These are phyloP conservation scores for Coemansia sp. DNA, from an alignment of 192 early-diverging fungal genomes.

Conservation along the genomic window DNA sequence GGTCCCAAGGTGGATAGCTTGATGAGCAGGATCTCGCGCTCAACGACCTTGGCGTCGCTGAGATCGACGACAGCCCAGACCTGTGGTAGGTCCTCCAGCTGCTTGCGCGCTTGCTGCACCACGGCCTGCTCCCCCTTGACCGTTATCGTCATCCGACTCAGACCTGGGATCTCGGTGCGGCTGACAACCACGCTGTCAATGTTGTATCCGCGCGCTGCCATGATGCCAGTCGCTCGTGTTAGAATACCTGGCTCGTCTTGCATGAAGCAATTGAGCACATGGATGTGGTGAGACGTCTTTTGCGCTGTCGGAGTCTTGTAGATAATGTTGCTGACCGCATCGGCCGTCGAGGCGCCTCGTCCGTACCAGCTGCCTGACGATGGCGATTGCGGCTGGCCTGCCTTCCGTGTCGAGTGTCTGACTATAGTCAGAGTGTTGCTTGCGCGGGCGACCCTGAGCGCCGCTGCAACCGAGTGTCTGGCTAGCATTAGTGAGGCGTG, in stretches of 20 bases:
- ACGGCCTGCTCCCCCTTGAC: slow-evolving; percentile 78
- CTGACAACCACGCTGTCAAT: slow-evolving; percentile 97
- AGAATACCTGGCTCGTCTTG: slow-evolving; percentile 84
- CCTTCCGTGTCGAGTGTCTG: slow-evolving; percentile 13
- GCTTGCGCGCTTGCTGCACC: slow-evolving; percentile 89
- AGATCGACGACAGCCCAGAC: slow-evolving; percentile 98
- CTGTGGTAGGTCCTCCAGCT: slow-evolving; percentile 92
- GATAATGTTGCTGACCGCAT: slow-evolving; percentile 49
- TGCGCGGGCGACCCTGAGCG: slow-evolving; percentile 18
- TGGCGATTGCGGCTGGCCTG: slow-evolving; percentile 6
- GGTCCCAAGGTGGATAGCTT: slow-evolving; percentile 88
- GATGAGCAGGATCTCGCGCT: slow-evolving; percentile 91
- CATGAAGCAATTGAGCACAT: slow-evolving; percentile 93
- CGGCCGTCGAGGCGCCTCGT: slow-evolving; percentile 37
- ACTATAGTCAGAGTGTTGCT: not conserved
- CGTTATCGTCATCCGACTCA: slow-evolving; percentile 93
- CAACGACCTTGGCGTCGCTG: slow-evolving; percentile 79
- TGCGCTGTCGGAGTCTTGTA: slow-evolving; percentile 53
- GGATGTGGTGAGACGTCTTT: slow-evolving; percentile 48
- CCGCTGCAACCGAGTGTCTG: slow-evolving; percentile 17
- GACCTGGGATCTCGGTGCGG: slow-evolving; percentile 90
- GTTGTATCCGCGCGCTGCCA: slow-evolving; percentile 94
- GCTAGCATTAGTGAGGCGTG: slow-evolving; percentile 9
- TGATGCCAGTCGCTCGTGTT: slow-evolving; percentile 76
- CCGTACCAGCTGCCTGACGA: slow-evolving; percentile 9